A percentile compares a stretch with the other conserved stretches of the same genome.
These are phyloP conservation scores for Neurospora crassa DNA, from an alignment of 2,329 filamentous ascomycete genomes.

Conservation along the genomic window DNA sequence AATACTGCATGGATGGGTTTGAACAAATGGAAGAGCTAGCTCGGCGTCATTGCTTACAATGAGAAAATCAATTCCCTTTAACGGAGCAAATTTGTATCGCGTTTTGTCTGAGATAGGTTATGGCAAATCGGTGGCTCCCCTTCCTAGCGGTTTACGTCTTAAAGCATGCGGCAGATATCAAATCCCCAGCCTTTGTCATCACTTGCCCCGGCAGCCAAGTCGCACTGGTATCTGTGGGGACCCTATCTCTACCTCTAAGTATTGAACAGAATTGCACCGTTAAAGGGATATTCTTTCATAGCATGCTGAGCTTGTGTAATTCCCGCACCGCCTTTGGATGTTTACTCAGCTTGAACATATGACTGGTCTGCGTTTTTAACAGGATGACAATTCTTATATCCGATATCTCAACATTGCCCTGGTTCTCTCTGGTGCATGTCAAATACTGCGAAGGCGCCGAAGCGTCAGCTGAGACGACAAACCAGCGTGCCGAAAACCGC, in stretches of 20 bases:
- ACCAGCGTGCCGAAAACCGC: neutral
- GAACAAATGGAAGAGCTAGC: neutral
- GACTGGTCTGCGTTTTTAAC: neutral
- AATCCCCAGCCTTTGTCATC: too few species aligned
- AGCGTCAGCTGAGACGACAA: neutral
- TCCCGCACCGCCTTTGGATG: neutral
- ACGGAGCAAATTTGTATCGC: too few species aligned
- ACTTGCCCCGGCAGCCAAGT: too few species aligned
- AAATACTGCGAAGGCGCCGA: neutral
- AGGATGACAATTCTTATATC: neutral
- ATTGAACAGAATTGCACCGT: too few species aligned
- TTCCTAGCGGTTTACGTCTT: too few species aligned
- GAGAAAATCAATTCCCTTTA: neutral
- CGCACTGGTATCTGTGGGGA: too few species aligned
- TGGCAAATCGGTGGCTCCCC: too few species aligned
- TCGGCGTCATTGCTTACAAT: neutral
- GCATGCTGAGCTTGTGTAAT: neutral
- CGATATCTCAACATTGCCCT: neutral
- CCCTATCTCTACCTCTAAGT: too few species aligned
- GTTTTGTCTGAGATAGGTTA: too few species aligned
- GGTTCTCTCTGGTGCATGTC: neutral
- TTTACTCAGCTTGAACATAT: neutral
- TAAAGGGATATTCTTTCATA: neutral
- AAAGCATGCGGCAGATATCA: too few species aligned
- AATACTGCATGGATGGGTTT: neutral